Percentiles rank a stretch among this genome's conserved stretches.
These are phyloP conservation scores for Nyssa sinensis DNA, from an alignment of 148 eudicot species.

Conservation along the genomic window DNA sequence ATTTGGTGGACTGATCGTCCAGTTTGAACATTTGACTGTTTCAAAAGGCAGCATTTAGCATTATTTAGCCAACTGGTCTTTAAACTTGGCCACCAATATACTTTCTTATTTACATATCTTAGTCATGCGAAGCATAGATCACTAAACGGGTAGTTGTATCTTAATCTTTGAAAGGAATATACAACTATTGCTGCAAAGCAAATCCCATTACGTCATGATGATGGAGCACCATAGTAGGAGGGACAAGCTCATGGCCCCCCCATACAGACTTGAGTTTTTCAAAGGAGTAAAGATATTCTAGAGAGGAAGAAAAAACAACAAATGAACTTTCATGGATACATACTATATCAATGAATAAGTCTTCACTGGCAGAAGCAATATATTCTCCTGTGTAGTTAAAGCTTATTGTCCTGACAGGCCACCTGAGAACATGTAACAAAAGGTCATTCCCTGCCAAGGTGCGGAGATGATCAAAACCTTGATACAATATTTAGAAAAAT, in stretches of 20 bases:
- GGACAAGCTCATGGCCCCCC: not conserved
- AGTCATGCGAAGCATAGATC: not conserved
- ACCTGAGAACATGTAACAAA: slow-evolving; percentile 47
- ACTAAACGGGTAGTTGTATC: not conserved
- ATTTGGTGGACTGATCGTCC: slow-evolving; percentile 93
- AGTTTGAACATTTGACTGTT: slow-evolving; percentile 78
- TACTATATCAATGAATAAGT: slow-evolving; percentile 92
- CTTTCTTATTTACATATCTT: not conserved
- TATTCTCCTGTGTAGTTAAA: slow-evolving; percentile 95
- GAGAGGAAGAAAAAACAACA: not conserved
- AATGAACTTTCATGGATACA: slow-evolving; percentile 19
- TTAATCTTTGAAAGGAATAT: not conserved
- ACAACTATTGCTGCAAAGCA: not conserved
- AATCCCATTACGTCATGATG: not conserved
- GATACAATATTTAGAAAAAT: not conserved
- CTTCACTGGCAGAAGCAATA: slow-evolving; percentile 98
- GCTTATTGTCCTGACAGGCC: slow-evolving; percentile 99
- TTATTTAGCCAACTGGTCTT: not conserved
- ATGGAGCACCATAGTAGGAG: not conserved
- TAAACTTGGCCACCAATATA: not conserved
- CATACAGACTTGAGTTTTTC: not conserved
- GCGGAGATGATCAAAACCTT: not conserved
- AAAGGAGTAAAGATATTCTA: not conserved
- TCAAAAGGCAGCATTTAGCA: slow-evolving; percentile 8
- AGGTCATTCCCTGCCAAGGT: slow-evolving; percentile 3